Conservation (phyloP, 2,329 filamentous ascomycete species). For the Alternaria atra region DNA sequence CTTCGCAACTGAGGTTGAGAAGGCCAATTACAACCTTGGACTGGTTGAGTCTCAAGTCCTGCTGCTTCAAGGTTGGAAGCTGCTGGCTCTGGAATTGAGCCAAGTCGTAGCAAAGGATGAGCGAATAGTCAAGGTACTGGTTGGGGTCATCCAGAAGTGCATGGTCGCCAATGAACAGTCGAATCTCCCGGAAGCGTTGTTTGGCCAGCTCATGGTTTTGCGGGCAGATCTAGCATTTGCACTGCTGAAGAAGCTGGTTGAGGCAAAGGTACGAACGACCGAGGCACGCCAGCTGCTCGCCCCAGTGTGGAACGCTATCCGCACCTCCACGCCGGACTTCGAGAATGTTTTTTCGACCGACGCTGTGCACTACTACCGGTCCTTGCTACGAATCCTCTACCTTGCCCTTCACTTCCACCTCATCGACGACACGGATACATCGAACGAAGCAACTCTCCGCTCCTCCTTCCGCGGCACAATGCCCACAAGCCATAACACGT, state of each 20-base stretch:
- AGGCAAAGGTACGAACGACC: constrained; percentile 58
- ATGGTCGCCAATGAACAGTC: constrained; percentile 78
- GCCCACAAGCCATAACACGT: constrained; percentile 55
- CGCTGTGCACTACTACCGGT: constrained; percentile 78
- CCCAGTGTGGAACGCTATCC: constrained; percentile 69
- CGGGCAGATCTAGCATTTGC: constrained; percentile 84
- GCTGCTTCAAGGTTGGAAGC: constrained; percentile 89
- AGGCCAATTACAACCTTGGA: constrained; percentile 89
- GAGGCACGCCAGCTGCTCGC: constrained; percentile 65
- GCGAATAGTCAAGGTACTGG: constrained; percentile 72
- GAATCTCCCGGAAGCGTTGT: constrained; percentile 80
- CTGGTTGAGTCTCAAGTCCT: constrained; percentile 90
- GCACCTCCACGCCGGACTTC: constrained; percentile 64
- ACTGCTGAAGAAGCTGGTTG: constrained; percentile 80
- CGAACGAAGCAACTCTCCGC: constrained; percentile 35
- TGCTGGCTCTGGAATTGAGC: constrained; percentile 84
- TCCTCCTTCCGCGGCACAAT: constrained; percentile 49
- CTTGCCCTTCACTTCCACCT: constrained; percentile 76
- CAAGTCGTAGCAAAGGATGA: constrained; percentile 64
- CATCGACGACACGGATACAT: constrained; percentile 45
- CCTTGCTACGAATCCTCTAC: constrained; percentile 84
- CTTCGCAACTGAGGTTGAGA: constrained; percentile 82
- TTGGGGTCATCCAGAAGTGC: constrained; percentile 79
- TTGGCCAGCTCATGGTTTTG: constrained; percentile 76
- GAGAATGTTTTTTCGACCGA: constrained; percentile 66